These are phyloP conservation scores for Stemphylium lycopersici DNA, from an alignment of 2,329 filamentous ascomycete genomes.

Conservation along the genomic window DNA sequence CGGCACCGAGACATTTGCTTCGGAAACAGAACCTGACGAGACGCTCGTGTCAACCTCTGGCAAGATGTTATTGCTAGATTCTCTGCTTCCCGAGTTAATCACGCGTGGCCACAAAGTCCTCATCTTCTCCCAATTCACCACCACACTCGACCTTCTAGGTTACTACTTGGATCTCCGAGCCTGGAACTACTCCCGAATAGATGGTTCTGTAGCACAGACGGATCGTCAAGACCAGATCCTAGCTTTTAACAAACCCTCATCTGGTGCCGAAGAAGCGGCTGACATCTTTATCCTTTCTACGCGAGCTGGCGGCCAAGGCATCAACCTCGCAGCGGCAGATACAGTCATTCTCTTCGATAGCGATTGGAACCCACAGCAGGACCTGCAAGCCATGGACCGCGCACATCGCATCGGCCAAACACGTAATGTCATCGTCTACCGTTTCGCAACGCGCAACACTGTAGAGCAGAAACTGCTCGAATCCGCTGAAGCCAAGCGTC, in stretches of 20 bases:
- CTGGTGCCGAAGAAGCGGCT: constrained; percentile 29
- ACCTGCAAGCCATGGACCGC: constrained; percentile 94
- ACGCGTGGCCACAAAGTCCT: constrained; percentile 82
- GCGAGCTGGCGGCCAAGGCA: constrained; percentile 89
- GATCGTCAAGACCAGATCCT: constrained; percentile 57
- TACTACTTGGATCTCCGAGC: constrained; percentile 81
- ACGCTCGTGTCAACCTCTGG: constrained; percentile 85
- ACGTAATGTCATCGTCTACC: constrained; percentile 88
- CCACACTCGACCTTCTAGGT: constrained; percentile 86
- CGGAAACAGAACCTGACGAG: constrained; percentile 69
- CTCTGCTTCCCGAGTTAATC: constrained; percentile 79
- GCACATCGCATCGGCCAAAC: constrained; percentile 95
- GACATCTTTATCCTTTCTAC: constrained; percentile 89
- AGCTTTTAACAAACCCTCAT: constrained; percentile 54
- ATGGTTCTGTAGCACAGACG: constrained; percentile 79
- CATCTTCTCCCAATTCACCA: constrained; percentile 97
- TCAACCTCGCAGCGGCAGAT: constrained; percentile 90
- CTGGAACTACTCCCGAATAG: constrained; percentile 88
- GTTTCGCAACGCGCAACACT: constrained; percentile 89
- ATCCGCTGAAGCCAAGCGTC: constrained; percentile 87
- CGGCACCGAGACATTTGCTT: constrained; percentile 51
- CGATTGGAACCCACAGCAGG: constrained; percentile 96
- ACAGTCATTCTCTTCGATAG: constrained; percentile 91
- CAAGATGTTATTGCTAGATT: constrained; percentile 94
- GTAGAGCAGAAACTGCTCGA: constrained; percentile 88